Percentiles rank a stretch among this genome's conserved stretches.
Conservation (phyloP, 805 yeast genomes). For the Hanseniaspora vineae region DNA sequence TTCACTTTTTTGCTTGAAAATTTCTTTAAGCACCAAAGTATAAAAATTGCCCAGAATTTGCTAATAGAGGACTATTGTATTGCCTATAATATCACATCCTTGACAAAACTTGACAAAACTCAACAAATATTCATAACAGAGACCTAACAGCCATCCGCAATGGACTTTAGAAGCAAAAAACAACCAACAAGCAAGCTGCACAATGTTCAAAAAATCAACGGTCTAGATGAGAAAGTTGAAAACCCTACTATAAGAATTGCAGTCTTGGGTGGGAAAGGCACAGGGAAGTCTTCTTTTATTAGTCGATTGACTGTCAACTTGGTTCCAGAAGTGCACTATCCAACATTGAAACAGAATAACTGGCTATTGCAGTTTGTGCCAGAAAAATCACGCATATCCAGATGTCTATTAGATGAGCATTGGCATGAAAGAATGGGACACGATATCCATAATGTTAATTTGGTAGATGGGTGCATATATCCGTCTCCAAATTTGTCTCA, state of each 20-base stretch:
- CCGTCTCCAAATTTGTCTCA: constrained; percentile 20
- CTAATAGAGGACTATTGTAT: no score
- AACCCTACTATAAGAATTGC: constrained; percentile 37
- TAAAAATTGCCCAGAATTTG: no score
- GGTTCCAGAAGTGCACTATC: constrained; percentile 60
- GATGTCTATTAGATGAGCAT: constrained; percentile 35
- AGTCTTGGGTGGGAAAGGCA: constrained; percentile 43
- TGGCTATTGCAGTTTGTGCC: constrained; percentile 45
- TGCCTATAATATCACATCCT: no score
- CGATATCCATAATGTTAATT: constrained; percentile 19
- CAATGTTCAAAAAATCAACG: no score
- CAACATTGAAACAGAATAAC: constrained; percentile 52
- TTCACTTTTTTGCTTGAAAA: no score
- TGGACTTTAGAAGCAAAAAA: no score
- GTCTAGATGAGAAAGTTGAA: not conserved
- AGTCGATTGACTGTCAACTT: constrained; percentile 35
- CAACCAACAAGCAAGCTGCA: no score
- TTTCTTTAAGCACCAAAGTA: no score
- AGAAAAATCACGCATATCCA: constrained; percentile 19
- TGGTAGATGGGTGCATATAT: constrained; percentile 17
- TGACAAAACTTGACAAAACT: no score
- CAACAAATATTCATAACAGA: no score
- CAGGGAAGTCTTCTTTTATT: constrained; percentile 50
- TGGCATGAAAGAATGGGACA: constrained; percentile 29
- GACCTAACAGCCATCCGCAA: no score